phyloP scores from a whole-genome alignment of 2,329 filamentous ascomycete genomes.

The Venturiaceae sp. region DNA sequence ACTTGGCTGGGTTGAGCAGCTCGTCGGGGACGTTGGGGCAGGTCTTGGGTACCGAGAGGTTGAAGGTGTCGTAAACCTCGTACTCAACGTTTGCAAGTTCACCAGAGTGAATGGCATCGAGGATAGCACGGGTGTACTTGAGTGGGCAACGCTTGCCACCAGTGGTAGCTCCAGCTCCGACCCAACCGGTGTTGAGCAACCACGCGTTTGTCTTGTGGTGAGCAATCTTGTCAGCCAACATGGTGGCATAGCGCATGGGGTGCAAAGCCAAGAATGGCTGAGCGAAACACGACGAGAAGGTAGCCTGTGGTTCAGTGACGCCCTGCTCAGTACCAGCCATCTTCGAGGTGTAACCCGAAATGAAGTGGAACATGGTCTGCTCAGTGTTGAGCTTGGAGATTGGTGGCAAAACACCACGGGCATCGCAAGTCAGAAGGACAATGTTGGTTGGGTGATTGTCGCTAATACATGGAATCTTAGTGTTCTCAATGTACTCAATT shows the following conservation, averaged over 20 bases:
- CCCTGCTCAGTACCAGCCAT: slow-evolving; percentile 99
- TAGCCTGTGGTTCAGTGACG: slow-evolving; percentile 92
- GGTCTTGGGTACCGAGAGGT: slow-evolving; percentile 86
- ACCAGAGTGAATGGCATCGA: slow-evolving; percentile 95
- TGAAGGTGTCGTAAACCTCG: slow-evolving; percentile 94
- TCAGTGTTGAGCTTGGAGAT: slow-evolving; percentile 93
- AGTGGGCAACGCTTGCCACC: slow-evolving; percentile 95
- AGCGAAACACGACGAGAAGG: slow-evolving; percentile 98
- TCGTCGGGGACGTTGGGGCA: slow-evolving; percentile 85
- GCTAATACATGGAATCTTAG: slow-evolving; percentile 93
- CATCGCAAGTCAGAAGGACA: slow-evolving; percentile 95
- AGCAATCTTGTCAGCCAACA: slow-evolving; percentile 97
- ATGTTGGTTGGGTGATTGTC: slow-evolving; percentile 90
- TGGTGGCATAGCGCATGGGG: slow-evolving; percentile 97
- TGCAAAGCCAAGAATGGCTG: slow-evolving; percentile 98
- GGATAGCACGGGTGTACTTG: slow-evolving; percentile 97
- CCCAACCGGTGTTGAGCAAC: slow-evolving; percentile 98
- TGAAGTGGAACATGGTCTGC: slow-evolving; percentile 99
- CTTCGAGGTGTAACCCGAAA: slow-evolving; percentile 98
- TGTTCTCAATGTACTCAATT: slow-evolving; percentile 98
- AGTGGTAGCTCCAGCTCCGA: slow-evolving; percentile 80
- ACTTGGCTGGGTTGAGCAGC: slow-evolving; percentile 87
- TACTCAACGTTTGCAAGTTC: slow-evolving; percentile 89
- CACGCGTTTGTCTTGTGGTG: slow-evolving; percentile 92
- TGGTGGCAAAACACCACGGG: slow-evolving; percentile 90